Evolutionary conservation across 129 eudicot species (phyloP), one percentile per base, ranked within the genome.

Genomic region (Heracleum sosnowskyi): DNA sequence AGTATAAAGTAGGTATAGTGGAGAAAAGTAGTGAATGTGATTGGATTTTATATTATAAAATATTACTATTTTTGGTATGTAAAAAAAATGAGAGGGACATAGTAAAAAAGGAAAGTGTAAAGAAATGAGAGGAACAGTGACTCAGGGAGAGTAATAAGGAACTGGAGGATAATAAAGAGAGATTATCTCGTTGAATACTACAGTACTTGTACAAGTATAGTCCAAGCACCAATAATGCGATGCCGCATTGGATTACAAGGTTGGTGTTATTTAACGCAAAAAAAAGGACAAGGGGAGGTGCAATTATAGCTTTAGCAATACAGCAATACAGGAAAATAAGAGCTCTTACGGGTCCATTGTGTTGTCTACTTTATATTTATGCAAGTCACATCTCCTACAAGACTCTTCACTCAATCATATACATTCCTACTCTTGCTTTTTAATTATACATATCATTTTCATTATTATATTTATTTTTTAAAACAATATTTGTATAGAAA

Each of bases 351-450:
- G 78, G 78, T 47, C 78, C 66, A 29, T 17, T 33, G 4, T 47
- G 78, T 18, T 75, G 78, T 18, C 66, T 29, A 18, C 78, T 75
- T 75, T 75, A 13, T 24, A 13, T 26, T 2, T 28, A 1, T 35
- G 3, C 1, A 22, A 75, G 45, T 75, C 78, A 33, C 66, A 75
- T 75, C 66, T 75, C n/a, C 26, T 22, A 51, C 16, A 75, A 51
- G 77, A 74, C 69, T 75, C 78, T 17, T 28, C 24, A 33, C 78
- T 28, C 31, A 75, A 75, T 75, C 66, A 49, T 75, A n/a, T n/a
- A n/a, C n/a, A n/a, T n/a, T n/a, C n/a, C n/a, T n/a, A 17, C 28
- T 75, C 33, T 49, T 37, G 57, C 78, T 75, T 51, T 9, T 2
- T 31, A n/a, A n/a, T n/a, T n/a, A n/a, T n/a, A 18, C 35, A 17